Evolutionary conservation across 2,329 filamentous ascomycete genomes (phyloP), one percentile per base, ranked within the genome.

Genomic region (Hypoxylon sp.): DNA sequence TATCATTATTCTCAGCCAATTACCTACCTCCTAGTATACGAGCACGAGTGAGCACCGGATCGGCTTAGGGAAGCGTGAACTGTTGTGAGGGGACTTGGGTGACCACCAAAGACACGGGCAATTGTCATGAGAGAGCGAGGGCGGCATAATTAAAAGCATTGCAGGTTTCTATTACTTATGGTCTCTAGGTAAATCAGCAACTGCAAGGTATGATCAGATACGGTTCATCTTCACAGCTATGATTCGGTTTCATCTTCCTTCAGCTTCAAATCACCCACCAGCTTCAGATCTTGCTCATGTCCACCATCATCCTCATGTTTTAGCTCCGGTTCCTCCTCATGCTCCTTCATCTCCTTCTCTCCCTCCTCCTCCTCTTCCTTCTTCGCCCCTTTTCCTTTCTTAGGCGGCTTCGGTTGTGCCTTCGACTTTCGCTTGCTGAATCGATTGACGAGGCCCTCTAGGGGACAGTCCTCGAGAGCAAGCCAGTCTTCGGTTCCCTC

Each of bases 401-500:
- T 73, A 2, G 46, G 31, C 49, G 49, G 31, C 51, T 72, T 72
- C 6, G 63, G 55, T 46, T 74, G 72, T 2, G 70, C 69, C 54
- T 66, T 72, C 6, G 64, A 55, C 65, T 75, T 73, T 6, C 49
- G 37, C 70, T 77, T 78, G 35, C 77, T 78, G 49, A 73, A 78
- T 10, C 81, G 78, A 46, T 79, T 72, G 14, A 84, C 73, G 5
- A 84, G 76, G n/a, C 80, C 74, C 66, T 84, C 83, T 0, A 84
- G 73, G 1, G 81, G 82, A 57, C 83, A 84, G 6, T 77, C 73
- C 1, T 56, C 37, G 6, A 76, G 86, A 14, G 88, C 81, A 2
- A 89, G 83, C 90, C 91, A 93, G 0, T 85, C 86, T 27, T 85
- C 84, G 55, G 86, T 90, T 1, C 85, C 85, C 70, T 87, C 82